A percentile compares a stretch with the other conserved stretches of the same genome.
phyloP scores from a whole-genome alignment of 1,139 yeast genomes.

The Pichia sp. region DNA sequence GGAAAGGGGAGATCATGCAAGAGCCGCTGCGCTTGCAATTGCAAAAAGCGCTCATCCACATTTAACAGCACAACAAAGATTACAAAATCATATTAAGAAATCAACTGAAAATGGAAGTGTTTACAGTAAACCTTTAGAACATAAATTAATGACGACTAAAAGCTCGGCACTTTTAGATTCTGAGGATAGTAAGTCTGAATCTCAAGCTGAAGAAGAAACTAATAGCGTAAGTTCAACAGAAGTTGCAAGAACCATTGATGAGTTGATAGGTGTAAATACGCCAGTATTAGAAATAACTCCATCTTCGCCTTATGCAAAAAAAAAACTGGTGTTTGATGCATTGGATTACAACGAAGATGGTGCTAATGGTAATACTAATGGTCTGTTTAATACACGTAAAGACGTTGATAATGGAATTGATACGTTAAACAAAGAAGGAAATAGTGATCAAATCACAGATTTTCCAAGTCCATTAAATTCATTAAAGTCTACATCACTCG shows the following conservation, averaged over 20 bases:
- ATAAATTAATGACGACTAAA: slow-evolving; percentile 1
- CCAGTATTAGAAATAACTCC: not conserved
- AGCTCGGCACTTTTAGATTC: not conserved
- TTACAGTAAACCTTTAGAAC: slow-evolving; percentile 22
- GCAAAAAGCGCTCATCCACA: slow-evolving; percentile 1
- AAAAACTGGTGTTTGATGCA: not conserved
- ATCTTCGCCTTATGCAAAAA: not conserved
- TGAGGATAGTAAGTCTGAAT: not conserved
- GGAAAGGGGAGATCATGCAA: slow-evolving; percentile 8
- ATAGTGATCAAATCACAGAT: not conserved
- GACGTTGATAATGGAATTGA: not conserved
- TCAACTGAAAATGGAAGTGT: slow-evolving; percentile 27
- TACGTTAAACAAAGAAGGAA: not conserved
- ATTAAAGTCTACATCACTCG: slow-evolving; percentile 17
- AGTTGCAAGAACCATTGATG: not conserved
- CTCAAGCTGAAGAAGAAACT: not conserved
- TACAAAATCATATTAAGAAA: slow-evolving; percentile 29
- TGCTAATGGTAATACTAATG: not conserved
- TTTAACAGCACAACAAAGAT: slow-evolving; percentile 29
- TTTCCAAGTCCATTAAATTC: slow-evolving; percentile 28
- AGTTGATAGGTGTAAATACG: not conserved
- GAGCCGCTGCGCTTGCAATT: slow-evolving; percentile 19
- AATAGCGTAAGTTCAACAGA: not conserved
- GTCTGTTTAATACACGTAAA: not conserved
- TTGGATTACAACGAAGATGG: not conserved